phyloP scores from a whole-genome alignment of 1,139 yeast genomes.

The Hanseniaspora uvarum region DNA sequence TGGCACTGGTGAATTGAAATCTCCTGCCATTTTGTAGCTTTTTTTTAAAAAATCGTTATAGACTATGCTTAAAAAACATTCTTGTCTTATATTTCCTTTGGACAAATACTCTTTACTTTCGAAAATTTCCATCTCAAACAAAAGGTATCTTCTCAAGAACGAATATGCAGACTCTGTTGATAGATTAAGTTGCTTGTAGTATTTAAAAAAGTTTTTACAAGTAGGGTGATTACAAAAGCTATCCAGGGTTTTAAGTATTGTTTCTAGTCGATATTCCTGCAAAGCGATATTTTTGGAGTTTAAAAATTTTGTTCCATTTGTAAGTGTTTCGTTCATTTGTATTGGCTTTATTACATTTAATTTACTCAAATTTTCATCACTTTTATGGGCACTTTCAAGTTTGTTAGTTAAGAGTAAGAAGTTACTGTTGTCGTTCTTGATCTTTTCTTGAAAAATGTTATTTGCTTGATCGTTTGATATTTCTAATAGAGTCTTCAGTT shows the following conservation, averaged over 20 bases:
- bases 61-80: conserved; percentile 1
- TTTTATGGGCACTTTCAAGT: not conserved
- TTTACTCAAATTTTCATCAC: not conserved
- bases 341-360: conserved; percentile 3
- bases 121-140: conserved; percentile 18
- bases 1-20: not conserved
- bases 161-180: not conserved
- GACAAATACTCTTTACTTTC: not conserved
- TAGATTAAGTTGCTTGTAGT: not conserved
- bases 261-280: conserved; percentile 15
- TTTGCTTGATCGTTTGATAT: not conserved
- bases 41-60: conserved; percentile 4
- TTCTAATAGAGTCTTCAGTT: conserved; percentile 3
- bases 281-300: conserved; percentile 10
- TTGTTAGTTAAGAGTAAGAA: not conserved
- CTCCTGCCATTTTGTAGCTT: not conserved
- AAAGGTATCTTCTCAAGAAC: conserved; percentile 6
- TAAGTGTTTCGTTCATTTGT: not conserved
- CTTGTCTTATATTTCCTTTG: conserved; percentile 16
- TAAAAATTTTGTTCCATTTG: not conserved
- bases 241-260: conserved; percentile 11
- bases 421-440: not conserved
- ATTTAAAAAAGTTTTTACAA: conserved; percentile 16
- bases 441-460: not conserved
- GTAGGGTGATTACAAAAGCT: conserved; percentile 17